Conservation (phyloP, 371 early-diverging fungal species). For the Dinochytrium kinnereticum region DNA sequence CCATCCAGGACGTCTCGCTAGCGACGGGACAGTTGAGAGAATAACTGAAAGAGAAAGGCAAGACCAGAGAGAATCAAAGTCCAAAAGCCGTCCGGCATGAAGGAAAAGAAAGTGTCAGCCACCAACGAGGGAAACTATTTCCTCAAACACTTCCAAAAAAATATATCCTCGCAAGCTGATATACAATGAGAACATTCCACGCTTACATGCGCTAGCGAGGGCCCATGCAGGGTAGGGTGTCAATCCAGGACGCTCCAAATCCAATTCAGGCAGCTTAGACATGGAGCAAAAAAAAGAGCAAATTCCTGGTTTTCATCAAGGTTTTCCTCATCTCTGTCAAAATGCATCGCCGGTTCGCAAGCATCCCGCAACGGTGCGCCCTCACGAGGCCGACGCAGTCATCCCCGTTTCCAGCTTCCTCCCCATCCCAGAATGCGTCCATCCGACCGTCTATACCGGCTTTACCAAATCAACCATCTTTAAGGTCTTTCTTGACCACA, state of each 20-base stretch:
- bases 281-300: too few relatives aligned
- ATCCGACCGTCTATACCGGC: too few relatives aligned
- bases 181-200: neutral
- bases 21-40: constrained; percentile 6
- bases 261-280: neutral
- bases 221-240: constrained; percentile 34
- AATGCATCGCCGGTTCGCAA: too few relatives aligned
- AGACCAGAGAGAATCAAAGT: neutral
- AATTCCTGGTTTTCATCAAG: neutral
- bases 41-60: neutral
- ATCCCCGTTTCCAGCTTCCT: too few relatives aligned
- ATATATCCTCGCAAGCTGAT: neutral
- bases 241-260: constrained; percentile 18
- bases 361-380: too few relatives aligned
- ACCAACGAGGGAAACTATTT: neutral
- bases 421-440: too few relatives aligned
- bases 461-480: too few relatives aligned
- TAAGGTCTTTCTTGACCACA: too few relatives aligned
- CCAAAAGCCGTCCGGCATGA: too few relatives aligned
- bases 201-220: constrained; percentile 24
- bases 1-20: constrained; percentile 23
- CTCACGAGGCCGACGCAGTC: too few relatives aligned
- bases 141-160: too few relatives aligned
- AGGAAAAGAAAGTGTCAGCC: neutral
- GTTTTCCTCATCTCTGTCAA: too few relatives aligned